A percentile compares a stretch with the other conserved stretches of the same genome.
Conservation (phyloP, 148 eudicot genomes). For the Vaccinium darrowii region DNA sequence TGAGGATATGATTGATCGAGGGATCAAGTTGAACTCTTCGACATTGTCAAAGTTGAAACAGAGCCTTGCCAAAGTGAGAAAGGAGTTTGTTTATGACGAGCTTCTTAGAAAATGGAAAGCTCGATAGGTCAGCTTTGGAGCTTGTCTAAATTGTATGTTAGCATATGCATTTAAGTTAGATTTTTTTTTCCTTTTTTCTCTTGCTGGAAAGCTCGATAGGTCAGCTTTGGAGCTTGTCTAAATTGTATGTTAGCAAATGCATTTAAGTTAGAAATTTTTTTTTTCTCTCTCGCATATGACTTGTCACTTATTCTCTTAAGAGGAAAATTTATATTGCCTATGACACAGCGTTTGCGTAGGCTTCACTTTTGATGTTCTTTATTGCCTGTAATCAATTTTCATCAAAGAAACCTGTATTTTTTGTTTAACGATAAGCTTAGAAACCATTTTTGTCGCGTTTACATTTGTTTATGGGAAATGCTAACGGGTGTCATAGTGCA, state of each 20-base stretch:
- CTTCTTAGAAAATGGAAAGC: slow-evolving; percentile 60
- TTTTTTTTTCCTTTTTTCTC: neutral
- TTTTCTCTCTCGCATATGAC: neutral
- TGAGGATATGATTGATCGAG: slow-evolving; percentile 72
- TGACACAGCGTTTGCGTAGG: neutral
- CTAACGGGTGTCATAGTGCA: no score
- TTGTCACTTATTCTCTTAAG: neutral
- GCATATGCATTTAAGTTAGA: neutral
- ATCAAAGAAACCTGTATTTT: neutral
- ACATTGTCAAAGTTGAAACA: slow-evolving; percentile 56
- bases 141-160: neutral
- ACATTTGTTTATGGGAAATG: neutral
- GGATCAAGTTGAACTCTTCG: slow-evolving; percentile 62
- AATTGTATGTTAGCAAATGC: neutral
- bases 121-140: slow-evolving; percentile 21
- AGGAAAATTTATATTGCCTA: neutral
- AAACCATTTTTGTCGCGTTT: neutral
- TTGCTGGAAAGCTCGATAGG: slow-evolving; percentile 44
- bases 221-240: slow-evolving; percentile 1
- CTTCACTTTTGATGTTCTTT: neutral
- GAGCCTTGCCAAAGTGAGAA: slow-evolving; percentile 54
- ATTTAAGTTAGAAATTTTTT: neutral
- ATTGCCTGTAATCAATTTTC: neutral
- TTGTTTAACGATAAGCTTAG: neutral
- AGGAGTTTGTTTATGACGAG: slow-evolving; percentile 47